Evolutionary conservation across 2,329 filamentous ascomycete species (phyloP).

Genomic region (Colletotrichum camelliae): DNA sequence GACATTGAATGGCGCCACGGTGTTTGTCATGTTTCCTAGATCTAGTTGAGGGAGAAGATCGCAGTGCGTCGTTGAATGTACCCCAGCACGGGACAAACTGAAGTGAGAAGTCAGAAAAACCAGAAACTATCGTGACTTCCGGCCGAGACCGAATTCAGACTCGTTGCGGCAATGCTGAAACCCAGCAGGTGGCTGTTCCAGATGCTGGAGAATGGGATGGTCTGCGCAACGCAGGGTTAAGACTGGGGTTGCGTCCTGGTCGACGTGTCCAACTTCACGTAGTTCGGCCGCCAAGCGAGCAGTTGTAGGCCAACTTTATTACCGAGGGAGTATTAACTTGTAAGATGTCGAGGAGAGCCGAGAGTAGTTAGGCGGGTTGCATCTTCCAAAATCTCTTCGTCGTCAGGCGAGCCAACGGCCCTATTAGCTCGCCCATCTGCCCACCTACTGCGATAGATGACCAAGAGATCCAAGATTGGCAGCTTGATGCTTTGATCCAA

Average conservation of each 20-base stretch:
- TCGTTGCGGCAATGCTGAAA: not conserved
- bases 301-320: not conserved
- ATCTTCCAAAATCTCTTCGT: not conserved
- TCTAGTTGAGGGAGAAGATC: not conserved
- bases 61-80: not conserved
- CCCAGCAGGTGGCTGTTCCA: not conserved
- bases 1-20: not conserved
- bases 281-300: not conserved
- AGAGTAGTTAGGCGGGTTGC: not conserved
- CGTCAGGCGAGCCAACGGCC: not conserved
- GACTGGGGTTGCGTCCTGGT: not conserved
- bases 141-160: not conserved
- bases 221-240: not conserved
- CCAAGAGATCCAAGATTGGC: not conserved
- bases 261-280: not conserved
- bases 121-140: not conserved
- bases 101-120: not conserved
- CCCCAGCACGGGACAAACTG: not conserved
- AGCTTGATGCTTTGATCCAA: not conserved
- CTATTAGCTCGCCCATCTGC: not conserved
- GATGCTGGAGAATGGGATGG: not conserved
- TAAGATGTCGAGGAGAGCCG: not conserved
- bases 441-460: not conserved
- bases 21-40: not conserved
- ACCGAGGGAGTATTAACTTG: not conserved